These are phyloP conservation scores for Gossypium mustelinum DNA, from an alignment of 345 rosid species.

Conservation along the genomic window DNA sequence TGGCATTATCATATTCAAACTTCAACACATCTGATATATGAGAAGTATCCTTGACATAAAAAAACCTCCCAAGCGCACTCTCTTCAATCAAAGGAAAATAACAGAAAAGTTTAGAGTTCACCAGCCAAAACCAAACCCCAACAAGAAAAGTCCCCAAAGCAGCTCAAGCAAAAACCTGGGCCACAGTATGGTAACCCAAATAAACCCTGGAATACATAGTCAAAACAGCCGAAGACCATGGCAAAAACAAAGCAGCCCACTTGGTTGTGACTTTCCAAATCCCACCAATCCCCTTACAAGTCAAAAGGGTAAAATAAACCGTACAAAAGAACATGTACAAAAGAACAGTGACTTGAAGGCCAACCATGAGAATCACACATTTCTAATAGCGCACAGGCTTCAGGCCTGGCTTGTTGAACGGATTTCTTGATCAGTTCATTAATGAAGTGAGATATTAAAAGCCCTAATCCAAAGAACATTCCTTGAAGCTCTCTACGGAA, in stretches of 20 bases:
- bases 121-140: constrained; percentile 74
- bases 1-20: constrained; percentile 92
- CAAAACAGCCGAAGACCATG: constrained; percentile 65
- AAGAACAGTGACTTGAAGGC: constrained; percentile 87
- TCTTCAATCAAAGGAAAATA: constrained; percentile 77
- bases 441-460: constrained; percentile 72
- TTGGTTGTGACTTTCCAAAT: constrained; percentile 45
- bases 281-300: constrained; percentile 60
- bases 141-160: constrained; percentile 59
- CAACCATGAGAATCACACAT: constrained; percentile 97
- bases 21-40: constrained; percentile 78
- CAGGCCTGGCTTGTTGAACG: constrained; percentile 88
- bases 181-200: constrained; percentile 80
- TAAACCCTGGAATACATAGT: constrained; percentile 94
- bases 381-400: constrained; percentile 73
- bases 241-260: constrained; percentile 37
- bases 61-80: constrained; percentile 63
- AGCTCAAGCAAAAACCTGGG: constrained; percentile 89
- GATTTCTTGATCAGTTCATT: constrained; percentile 62
- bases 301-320: constrained; percentile 52
- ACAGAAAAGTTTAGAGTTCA: constrained; percentile 42
- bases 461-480: constrained; percentile 83
- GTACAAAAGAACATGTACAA: constrained; percentile 89
- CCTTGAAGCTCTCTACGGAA: constrained; percentile 92
- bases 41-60: constrained; percentile 89